phyloP scores from a whole-genome alignment of 2,329 filamentous ascomycete species.

The Alternaria hordeiaustralica region DNA sequence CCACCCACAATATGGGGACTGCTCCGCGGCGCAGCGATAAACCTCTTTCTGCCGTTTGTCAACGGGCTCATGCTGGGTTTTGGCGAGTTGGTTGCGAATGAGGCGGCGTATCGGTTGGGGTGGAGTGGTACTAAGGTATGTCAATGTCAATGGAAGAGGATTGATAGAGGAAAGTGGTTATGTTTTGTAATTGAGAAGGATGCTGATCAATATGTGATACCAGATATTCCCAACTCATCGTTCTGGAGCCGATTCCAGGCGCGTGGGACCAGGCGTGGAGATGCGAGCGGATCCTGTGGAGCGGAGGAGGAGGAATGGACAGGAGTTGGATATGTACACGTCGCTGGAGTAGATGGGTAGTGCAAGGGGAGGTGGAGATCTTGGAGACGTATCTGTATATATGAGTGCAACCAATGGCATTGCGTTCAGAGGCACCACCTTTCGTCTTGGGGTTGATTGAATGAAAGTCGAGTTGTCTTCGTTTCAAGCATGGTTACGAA shows the following conservation, averaged over 20 bases:
- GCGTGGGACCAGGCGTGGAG: constrained; percentile 84
- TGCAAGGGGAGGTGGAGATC: not conserved
- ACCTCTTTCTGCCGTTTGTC: constrained; percentile 91
- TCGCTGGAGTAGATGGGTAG: constrained; percentile 65
- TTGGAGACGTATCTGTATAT: not conserved
- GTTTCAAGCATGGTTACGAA: not conserved
- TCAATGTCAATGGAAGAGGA: too few relatives aligned
- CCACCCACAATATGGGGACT: constrained; percentile 88
- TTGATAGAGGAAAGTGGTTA: too few relatives aligned
- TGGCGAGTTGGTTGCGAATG: constrained; percentile 94
- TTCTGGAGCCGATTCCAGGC: constrained; percentile 57
- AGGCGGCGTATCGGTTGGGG: constrained; percentile 89
- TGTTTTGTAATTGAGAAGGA: too few relatives aligned
- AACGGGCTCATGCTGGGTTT: constrained; percentile 99
- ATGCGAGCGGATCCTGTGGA: constrained; percentile 70
- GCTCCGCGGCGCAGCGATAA: constrained; percentile 88
- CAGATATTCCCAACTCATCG: constrained; percentile 68
- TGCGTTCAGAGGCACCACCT: not conserved
- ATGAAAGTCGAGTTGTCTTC: not conserved
- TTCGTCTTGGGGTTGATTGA: not conserved
- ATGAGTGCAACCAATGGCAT: not conserved
- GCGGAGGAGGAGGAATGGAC: constrained; percentile 58
- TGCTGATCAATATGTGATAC: not conserved
- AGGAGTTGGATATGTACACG: constrained; percentile 69
- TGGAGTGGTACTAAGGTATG: constrained; percentile 92